Conservation (phyloP, 257 asterid genomes). For the Nicotiana otophora region DNA sequence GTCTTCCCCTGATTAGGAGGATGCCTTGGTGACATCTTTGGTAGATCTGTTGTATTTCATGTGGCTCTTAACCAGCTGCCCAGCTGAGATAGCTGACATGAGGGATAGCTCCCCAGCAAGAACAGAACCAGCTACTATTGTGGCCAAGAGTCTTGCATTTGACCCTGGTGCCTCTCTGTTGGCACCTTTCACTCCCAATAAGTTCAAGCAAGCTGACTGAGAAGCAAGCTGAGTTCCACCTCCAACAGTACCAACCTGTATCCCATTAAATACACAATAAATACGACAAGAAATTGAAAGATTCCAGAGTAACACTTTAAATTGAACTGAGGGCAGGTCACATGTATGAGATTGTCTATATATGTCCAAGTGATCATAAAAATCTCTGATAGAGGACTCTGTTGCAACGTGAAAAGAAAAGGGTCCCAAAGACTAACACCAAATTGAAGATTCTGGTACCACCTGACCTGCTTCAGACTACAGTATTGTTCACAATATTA, state of each 20-base stretch:
- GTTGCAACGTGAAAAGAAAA: background rate
- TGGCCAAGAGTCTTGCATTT: constrained; percentile 42
- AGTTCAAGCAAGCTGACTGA: constrained; percentile 46
- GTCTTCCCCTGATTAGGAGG: constrained; percentile 13
- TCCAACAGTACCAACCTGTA: constrained; percentile 49
- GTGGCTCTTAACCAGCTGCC: constrained; percentile 49
- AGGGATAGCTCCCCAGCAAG: constrained; percentile 48
- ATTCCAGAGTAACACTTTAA: background rate
- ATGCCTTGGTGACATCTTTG: constrained; percentile 30
- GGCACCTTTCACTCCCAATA: constrained; percentile 52
- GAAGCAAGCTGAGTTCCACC: constrained; percentile 53
- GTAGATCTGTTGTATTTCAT: constrained; percentile 46
- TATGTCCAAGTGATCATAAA: background rate
- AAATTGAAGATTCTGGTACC: background rate
- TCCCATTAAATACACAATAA: background rate
- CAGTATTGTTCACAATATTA: no score
- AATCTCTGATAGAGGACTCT: background rate
- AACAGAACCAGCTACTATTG: constrained; percentile 47
- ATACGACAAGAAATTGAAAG: background rate
- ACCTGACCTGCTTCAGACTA: no score
- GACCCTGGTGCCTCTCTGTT: constrained; percentile 37
- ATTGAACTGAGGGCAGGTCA: background rate
- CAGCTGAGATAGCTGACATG: constrained; percentile 48
- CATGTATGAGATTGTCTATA: background rate
- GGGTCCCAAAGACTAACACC: background rate